Base-by-base conservation (phyloP, 306 rosid genomes). In the Lithocarpus polystachyus region DNA sequence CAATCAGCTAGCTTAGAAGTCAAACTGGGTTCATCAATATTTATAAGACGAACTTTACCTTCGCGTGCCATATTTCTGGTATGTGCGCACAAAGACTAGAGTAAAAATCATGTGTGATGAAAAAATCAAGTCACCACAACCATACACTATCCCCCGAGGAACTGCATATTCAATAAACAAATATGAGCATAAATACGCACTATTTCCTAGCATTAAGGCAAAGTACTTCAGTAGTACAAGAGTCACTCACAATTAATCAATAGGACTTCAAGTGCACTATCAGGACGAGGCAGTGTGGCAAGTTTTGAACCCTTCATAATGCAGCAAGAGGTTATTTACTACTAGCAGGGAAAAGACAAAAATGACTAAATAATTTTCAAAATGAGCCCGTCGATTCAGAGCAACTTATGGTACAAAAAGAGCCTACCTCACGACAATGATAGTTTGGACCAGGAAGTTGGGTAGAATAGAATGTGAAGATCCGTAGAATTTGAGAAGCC, bases 401-500 rank as follows among this genome's bases (percentile, higher is more conserved):
- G 79, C 68, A 79, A 8, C 40, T 20, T 28, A 23, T 3, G 6
- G n/a, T 26, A 29, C 17, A 22, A 17, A 71, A 62, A n/a, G 68
- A 79, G 6, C 33, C 80, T 90, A 96, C 99, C 99, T 87, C 97
- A 12, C 96, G 97, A 72, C 99, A 96, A 79, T 96, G 99, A 81
- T 96, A 96, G 84, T 96, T 96, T 68, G 99, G 99, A 83, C 99
- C 99, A 10, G 99, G 99, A 87, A 96, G 99, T 80, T 93, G 99
- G n/a, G 99, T 96, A 2, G 97, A 84, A 89, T 96, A 96, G 87
- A 96, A 96, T 65, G 99, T 93, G 73, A 90, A 57, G 70, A 96
- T 89, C 14, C 99, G 96, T 45, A 96, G 98, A 83, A 85, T 59
- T 75, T 96, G 99, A 85, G 90, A 89, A 83, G 83, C 92, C 99